These are phyloP conservation scores for Rhynchospora pubera DNA, from an alignment of 176 grass and related monocot species.

Conservation along the genomic window DNA sequence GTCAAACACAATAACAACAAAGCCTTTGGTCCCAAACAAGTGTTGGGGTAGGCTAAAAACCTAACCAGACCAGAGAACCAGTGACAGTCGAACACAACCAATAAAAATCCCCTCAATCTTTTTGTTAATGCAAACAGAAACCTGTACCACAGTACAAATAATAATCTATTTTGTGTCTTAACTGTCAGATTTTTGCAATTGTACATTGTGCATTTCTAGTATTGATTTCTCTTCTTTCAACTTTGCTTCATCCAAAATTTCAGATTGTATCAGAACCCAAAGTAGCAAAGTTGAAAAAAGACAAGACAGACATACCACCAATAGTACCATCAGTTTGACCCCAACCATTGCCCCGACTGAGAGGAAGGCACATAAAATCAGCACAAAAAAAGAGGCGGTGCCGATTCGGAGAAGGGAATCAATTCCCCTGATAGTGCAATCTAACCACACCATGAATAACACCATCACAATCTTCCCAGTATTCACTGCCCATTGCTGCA, in stretches of 20 bases:
- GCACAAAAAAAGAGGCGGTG: slow-evolving; percentile 76
- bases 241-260: neutral
- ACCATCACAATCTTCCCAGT: slow-evolving; percentile 71
- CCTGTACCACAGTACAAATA: neutral
- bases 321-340: slow-evolving; percentile 57
- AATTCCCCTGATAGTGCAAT: slow-evolving; percentile 82
- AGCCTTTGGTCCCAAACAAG: too few relatives aligned
- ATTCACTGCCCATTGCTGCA: slow-evolving; percentile 52
- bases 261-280: slow-evolving; percentile 10
- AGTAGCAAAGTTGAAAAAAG: neutral
- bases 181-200: neutral
- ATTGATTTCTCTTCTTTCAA: neutral
- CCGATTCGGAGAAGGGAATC: slow-evolving; percentile 82
- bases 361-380: slow-evolving; percentile 76
- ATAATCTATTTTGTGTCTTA: neutral
- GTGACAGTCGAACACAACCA: neutral
- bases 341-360: slow-evolving; percentile 88
- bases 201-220: neutral
- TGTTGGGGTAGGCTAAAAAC: too few relatives aligned
- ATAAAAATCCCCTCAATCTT: neutral
- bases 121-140: neutral
- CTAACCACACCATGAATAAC: slow-evolving; percentile 73
- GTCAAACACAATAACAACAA: neutral
- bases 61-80: neutral
- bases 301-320: slow-evolving; percentile 47